Conservation (phyloP, 768 basidiomycete species). For the Auriscalpium vulgare region DNA sequence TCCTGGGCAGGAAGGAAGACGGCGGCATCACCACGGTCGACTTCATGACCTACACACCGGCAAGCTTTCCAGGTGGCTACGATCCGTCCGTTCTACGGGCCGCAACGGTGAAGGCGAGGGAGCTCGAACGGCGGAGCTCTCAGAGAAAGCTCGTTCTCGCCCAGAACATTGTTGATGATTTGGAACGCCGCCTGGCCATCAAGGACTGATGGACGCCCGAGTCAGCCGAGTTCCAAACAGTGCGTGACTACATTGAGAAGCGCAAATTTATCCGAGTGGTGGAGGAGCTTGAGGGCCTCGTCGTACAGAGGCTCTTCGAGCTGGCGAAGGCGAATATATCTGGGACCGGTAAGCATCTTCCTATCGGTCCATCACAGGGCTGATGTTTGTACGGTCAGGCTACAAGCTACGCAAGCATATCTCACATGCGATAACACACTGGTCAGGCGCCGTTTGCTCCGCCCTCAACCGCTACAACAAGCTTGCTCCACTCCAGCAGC, state of each 20-base stretch:
- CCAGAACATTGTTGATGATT: neutral
- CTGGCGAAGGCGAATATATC: neutral
- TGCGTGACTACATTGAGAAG: neutral
- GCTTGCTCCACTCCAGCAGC: neutral
- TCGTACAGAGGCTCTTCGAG: neutral
- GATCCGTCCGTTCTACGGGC: neutral
- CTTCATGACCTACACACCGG: neutral
- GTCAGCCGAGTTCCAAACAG: neutral
- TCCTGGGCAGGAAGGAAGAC: too few species aligned
- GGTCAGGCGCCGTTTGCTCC: neutral
- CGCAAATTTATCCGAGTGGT: neutral
- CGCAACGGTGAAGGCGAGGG: neutral
- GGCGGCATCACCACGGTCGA: neutral
- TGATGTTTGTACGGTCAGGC: neutral
- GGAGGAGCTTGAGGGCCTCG: neutral
- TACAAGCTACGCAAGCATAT: conserved; percentile 1
- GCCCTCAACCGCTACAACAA: neutral
- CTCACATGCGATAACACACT: neutral
- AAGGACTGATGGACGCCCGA: neutral
- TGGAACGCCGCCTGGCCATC: neutral
- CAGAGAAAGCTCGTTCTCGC: neutral
- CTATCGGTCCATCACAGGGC: too few species aligned
- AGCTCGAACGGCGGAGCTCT: neutral
- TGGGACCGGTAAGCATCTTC: neutral
- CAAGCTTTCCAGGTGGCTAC: neutral